Evolutionary conservation across 257 asterid genomes (phyloP), one percentile per base, ranked within the genome.

Genomic region (Lantana camara): DNA sequence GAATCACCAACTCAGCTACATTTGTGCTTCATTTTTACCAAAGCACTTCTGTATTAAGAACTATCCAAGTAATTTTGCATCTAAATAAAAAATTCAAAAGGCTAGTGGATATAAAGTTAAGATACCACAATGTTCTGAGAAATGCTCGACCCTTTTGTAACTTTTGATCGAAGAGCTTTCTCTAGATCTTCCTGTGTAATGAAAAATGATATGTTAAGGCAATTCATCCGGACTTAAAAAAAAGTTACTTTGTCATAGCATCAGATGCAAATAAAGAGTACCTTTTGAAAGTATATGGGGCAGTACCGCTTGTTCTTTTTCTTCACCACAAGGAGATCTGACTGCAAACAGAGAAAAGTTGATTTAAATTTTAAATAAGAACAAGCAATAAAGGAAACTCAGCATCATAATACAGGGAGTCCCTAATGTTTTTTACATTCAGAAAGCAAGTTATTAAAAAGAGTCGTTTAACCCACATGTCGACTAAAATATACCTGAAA

Each of bases 231-330:
- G 24, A 19, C 38, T 17, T 54, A 57, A 14, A 20, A 30, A 41
- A 67, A 38, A n/a, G n/a, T n/a, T 49, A 27, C 42, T 57, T 13
- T 40, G 9, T 49, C 37, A 21, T 49, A 16, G 66, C 49, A 57
- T 41, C 47, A 58, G 13, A 30, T 54, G 30, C 11, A 37, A 55
- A 41, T 64, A 68, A 62, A 34, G 49, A 52, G 64, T 68, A 93
- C 99, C 97, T 90, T 93, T 64, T 84, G 88, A 57, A 93, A 93
- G 73, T 90, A 93, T 67, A 90, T 80, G 64, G 97, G 99, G 68
- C 83, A 81, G 72, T 85, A 93, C 23, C 91, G 90, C 79, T 77
- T 74, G 63, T 79, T 82, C 58, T 71, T 84, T 72, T 81, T 93
- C 88, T 90, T 90, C 72, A 84, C 83, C 54, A 90, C 91, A 14